Base-by-base conservation (phyloP, 192 early-diverging fungal species). In the Allomyces arbusculus region DNA sequence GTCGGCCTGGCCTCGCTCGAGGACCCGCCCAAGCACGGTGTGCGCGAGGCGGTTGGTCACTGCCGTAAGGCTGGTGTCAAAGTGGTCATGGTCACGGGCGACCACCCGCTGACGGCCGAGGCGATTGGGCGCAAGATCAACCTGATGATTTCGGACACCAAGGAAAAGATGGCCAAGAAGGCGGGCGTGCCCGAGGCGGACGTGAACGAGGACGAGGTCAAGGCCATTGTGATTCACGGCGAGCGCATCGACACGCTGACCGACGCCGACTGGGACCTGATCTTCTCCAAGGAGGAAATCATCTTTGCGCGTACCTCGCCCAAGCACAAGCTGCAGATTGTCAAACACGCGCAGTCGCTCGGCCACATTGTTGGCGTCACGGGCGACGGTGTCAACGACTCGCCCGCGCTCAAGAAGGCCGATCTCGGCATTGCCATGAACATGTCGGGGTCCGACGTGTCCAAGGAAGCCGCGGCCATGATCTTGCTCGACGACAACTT, bases 1-100 rank as follows among this genome's bases (percentile, higher is more conserved):
- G 80, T 94, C 22, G 95, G 95, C 14, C 79, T 98, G 23, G 82
- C 83, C 11, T 89, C 87, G n/a, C 78, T 98, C 10, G 90, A 94
- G 71, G 95, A 95, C 73, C 95, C 95, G 64, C 95, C 95, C 69
- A 94, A 94, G 74, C 93, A 94, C 72, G 95, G 92, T 64, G 93
- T 98, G n/a, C 90, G 92, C 75, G 92, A 95, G 75, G 93, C 93
- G 23, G 91, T 98, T 74, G 93, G 91, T 58, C 84, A 86, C 61
- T 94, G 92, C 72, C 87, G 91, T 66, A 77, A 74, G 28, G 95
- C 95, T 14, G 95, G 95, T 67, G 89, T 98, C 76, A 87, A 89
- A 72, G 91, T 98, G 50, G 89, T 98, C 80, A 95, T 98, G 92
- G 91, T 98, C n/a, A 98, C 95, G 44, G 94, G 91, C 75, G 94